Base-by-base conservation (phyloP, 2,329 filamentous ascomycete species). In the Balansia obtecta region DNA sequence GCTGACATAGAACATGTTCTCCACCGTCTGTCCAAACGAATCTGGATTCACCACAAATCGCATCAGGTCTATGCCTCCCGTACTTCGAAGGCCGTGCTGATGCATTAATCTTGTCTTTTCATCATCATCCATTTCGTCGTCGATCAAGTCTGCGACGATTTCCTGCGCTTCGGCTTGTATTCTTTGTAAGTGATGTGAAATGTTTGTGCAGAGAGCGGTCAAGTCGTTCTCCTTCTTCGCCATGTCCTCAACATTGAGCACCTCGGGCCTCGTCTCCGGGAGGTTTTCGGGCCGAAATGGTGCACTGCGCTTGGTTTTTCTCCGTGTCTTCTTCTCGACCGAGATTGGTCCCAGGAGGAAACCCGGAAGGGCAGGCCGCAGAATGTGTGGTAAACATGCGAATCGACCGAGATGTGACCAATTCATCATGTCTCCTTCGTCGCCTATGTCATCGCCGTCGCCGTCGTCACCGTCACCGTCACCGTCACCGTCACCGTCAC, bases 1-100 rank as follows among this genome's bases (percentile, higher is more conserved):
- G 63, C 88, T 94, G 58, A 95, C 80, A 64, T 97, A 97, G 66
- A 98, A 98, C 59, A 98, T 74, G 60, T 98, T 98, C 64, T 98
- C 93, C 7, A 98, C 83, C 0, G 89, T 95, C 66, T 98, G 93
- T 0, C 88, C 88, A 60, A 97, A 98, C 0, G 88, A 95, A 39
- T 72, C 72, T 0, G 93, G 93, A 58, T 98, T 95, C 55, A 97
- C 78, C 40, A 89, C 87, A 58, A 96, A 97, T 48, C 85, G 82
- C 64, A 96, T 85, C 12, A 96, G 68, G 46, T 86, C 81, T 3
- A 95, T 78, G 15, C 87, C 86, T 1, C 82, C 83, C 2, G 82
- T 81, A 16, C 75, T 73, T 12, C 81, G 76, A 13, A 95, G 70
- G 2, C 82, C 78, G 58, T 85, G 69, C 50, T 78, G 72, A 38